Conservation (phyloP, 2,329 filamentous ascomycete genomes). For the Neofusicoccum kwambonambiense region DNA sequence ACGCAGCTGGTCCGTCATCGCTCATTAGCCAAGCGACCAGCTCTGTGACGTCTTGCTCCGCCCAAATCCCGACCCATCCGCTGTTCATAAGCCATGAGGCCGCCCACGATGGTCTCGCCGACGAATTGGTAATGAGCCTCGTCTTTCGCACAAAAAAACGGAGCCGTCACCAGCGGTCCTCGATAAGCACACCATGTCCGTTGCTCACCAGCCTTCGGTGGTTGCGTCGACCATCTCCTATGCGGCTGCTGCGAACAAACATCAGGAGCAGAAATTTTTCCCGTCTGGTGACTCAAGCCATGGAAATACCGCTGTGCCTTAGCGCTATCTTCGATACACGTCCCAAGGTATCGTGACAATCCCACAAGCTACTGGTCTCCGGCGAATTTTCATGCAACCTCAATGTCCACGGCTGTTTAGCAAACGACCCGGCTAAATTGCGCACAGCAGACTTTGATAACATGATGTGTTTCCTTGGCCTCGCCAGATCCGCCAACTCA, state of each 20-base stretch:
- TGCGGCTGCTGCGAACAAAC: not conserved
- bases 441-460: not conserved
- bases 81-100: conserved; percentile 3
- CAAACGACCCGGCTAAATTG: not conserved
- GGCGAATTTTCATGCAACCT: not conserved
- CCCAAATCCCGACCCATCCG: not conserved
- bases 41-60: conserved; percentile 6
- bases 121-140: not conserved
- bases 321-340: not conserved
- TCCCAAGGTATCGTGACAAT: not conserved
- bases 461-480: not conserved
- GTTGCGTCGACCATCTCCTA: not conserved
- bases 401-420: not conserved
- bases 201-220: too few relatives aligned
- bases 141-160: not conserved
- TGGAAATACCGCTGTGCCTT: too few relatives aligned
- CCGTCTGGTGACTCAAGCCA: not conserved
- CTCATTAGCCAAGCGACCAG: not conserved
- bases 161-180: not conserved
- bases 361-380: not conserved
- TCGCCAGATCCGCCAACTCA: too few relatives aligned
- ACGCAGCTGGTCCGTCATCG: not conserved
- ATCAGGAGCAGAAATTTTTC: not conserved
- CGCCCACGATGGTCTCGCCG: not conserved
- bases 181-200: not conserved